phyloP scores from a whole-genome alignment of 23 red algal species.

The Cyanidioschyzon merolae region DNA sequence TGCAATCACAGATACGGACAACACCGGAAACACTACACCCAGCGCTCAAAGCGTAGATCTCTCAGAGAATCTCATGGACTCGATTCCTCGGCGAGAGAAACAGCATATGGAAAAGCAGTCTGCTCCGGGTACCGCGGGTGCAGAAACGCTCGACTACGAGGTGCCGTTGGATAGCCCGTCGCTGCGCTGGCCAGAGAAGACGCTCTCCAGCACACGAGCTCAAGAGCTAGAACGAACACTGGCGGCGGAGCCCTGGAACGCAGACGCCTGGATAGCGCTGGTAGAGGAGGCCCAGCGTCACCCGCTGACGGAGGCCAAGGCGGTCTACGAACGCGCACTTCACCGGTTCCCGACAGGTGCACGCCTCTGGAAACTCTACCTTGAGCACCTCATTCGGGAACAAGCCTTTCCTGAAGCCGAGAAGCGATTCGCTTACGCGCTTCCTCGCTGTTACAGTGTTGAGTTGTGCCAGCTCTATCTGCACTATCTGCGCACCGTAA shows the following conservation, averaged over 20 bases:
- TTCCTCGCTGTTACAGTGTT: constrained; percentile 20
- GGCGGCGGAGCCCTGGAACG: constrained; percentile 15
- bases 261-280: constrained; percentile 20
- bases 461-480: constrained; percentile 25
- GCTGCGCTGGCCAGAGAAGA: neutral
- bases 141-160: constrained; percentile 8
- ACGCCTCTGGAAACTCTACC: constrained; percentile 23
- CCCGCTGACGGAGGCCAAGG: constrained; percentile 7
- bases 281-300: constrained; percentile 20
- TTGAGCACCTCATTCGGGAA: constrained; percentile 22
- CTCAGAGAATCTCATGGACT: neutral
- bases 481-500: constrained; percentile 18
- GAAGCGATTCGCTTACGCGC: constrained; percentile 13
- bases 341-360: constrained; percentile 21
- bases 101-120: neutral
- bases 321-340: constrained; percentile 15
- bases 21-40: neutral
- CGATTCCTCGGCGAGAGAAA: neutral
- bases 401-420: neutral
- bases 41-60: neutral
- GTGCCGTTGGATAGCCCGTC: neutral
- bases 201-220: neutral
- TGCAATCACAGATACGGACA: neutral
- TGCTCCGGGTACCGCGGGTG: neutral
- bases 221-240: constrained; percentile 17